Evolutionary conservation across 768 basidiomycete genomes (phyloP), one percentile per base, ranked within the genome.

Genomic region (Leccinum disarticulatum): DNA sequence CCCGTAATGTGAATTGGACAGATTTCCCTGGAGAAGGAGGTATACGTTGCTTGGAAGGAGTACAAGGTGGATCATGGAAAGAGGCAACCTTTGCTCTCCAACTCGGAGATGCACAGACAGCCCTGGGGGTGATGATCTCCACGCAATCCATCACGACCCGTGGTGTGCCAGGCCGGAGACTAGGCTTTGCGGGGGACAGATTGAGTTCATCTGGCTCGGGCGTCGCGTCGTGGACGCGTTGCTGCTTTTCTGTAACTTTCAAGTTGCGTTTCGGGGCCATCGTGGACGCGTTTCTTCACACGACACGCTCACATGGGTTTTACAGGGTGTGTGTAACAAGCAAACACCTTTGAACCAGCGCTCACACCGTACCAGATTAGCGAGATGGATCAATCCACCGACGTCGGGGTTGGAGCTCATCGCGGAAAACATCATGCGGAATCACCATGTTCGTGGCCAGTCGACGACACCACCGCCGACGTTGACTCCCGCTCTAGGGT

Each of bases 371-470:
- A 27, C 64, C 33, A 91, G 90, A 50, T 76, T 93, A 55, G 91
- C 88, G 47, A 82, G 91, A 63, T 91, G 90, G 91, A 81, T 87
- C 30, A 91, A 92, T 73, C 87, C 90, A n/a, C 90, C 91, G 4
- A 79, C 85, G 11, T 81, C 83, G 56, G 88, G 89, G 30, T 73
- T 92, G 22, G 81, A 86, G 54, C 79, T 87, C 52, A 86, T 92
- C 36, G 75, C 79, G 61, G 82, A 88, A 48, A 91, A 91, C 63
- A 86, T 93, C 49, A 60, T 77, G 2, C 76, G 79, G 38, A 92
- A 92, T 64, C 89, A 92, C 70, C 85, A 87, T 70, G 90, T 76
- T 64, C 62, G 80, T 73, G 47, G 56, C 27, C 25, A 54, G 33
- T 62, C 49, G 25, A 54, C 61, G 61, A 66, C 51, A 61, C 43